Evolutionary conservation across 768 basidiomycete genomes (phyloP), one percentile per base, ranked within the genome.

Genomic region (Ramaria sp.): DNA sequence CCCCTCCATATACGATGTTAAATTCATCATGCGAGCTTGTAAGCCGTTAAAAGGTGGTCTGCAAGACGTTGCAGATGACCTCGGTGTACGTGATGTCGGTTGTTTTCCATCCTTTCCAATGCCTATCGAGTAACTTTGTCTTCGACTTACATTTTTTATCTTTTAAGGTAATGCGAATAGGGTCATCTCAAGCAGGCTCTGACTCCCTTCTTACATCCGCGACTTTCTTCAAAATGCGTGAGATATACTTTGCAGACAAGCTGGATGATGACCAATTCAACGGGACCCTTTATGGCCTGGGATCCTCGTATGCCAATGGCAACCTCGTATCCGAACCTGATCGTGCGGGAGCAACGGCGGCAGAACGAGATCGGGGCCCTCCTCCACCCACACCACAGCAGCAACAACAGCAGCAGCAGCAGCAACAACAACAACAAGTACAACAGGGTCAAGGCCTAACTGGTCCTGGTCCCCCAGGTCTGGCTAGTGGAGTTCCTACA

Each of bases 1-100:
- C 71, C 95, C 95, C 0, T 84, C 83, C 45, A 85, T 96, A 46
- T 98, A 96, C 70, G 96, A 99, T 70, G 92, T 98, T 77, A 99
- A 97, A 71, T 92, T 86, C 70, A 81, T 99, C 70, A 92, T 95
- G 83, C 84, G 91, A 63, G 81, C 79, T 60, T 86, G 83, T 58
- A 93, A 93, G 69, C 78, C 75, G 39, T 78, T 86, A 54, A 77
- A 88, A 61, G 90, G 93, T 66, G 94, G 94, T 7, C 71, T 99
- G 53, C 94, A 97, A 69, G 91, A 98, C 61, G 88, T 98, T 30
- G 94, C 95, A 42, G 93, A 98, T 64, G 91, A 94, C 64, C 83
- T 98, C 50, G 89, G 90, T 60, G 95, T 97, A 68, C 62, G 84
- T 76, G 47, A 19, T 59, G 48, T 49, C 48, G 22, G 48, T 49